These are phyloP conservation scores for Fonsecaea erecta DNA, from an alignment of 2,329 filamentous ascomycete species.

Conservation along the genomic window DNA sequence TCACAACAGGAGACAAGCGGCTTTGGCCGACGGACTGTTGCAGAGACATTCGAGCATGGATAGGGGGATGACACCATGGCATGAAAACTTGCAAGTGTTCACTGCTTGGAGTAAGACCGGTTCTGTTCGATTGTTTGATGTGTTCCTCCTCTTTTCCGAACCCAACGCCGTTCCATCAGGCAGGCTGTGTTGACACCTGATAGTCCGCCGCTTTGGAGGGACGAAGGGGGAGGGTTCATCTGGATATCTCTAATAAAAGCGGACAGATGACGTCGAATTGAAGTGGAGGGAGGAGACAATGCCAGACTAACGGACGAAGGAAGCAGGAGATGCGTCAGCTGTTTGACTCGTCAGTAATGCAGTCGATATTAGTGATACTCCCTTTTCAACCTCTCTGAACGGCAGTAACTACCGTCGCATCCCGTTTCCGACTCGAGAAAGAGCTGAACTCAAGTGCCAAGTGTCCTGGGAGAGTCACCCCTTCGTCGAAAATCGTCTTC, in stretches of 20 bases:
- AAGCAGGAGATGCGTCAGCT: neutral
- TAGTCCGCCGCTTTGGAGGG: neutral
- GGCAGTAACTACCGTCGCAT: neutral
- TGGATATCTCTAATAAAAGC: neutral
- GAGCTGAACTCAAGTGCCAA: neutral
- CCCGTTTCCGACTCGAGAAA: neutral
- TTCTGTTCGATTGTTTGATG: neutral
- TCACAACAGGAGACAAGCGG: neutral
- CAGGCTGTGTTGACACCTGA: neutral
- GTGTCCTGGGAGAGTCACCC: neutral
- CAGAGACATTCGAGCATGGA: neutral
- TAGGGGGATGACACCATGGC: neutral
- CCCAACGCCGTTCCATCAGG: neutral
- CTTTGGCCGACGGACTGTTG: neutral
- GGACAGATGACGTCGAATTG: neutral
- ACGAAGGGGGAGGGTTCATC: neutral
- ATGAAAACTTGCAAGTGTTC: neutral
- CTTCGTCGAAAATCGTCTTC: neutral
- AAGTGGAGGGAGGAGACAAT: neutral
- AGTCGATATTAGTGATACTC: neutral
- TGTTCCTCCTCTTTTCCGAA: neutral
- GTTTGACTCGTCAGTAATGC: neutral
- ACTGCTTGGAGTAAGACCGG: neutral
- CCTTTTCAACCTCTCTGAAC: neutral
- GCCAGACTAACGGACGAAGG: neutral